Evolutionary conservation across 768 basidiomycete genomes (phyloP).

Genomic region (Calocera cornea): DNA sequence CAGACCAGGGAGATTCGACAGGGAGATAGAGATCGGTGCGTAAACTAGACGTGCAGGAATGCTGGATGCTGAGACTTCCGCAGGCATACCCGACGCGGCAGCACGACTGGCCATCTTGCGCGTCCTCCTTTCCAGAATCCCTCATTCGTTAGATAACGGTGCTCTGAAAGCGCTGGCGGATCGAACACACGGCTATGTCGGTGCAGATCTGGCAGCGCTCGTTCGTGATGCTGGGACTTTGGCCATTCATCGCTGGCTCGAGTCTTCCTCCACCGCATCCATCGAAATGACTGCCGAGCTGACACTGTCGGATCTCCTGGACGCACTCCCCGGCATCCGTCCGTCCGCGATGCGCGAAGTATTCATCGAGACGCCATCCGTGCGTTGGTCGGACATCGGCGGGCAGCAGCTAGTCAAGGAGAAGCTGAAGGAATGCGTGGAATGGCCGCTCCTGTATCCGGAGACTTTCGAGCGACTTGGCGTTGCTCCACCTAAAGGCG

Average conservation of each 20-base stretch:
- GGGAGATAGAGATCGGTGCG: conserved; percentile 88
- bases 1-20: conserved; percentile 80
- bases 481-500: conserved; percentile 74
- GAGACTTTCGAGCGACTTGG: conserved; percentile 79
- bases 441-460: conserved; percentile 86
- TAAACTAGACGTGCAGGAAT: background rate
- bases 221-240: conserved; percentile 85
- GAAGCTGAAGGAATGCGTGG: conserved; percentile 78
- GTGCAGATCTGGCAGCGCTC: conserved; percentile 85
- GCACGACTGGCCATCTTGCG: conserved; percentile 75
- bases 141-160: conserved; percentile 47
- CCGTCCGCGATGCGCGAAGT: conserved; percentile 92
- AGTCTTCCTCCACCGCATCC: conserved; percentile 23
- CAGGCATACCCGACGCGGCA: conserved; percentile 78
- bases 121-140: conserved; percentile 71
- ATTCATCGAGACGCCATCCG: conserved; percentile 71
- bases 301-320: conserved; percentile 46
- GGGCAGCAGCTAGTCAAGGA: conserved; percentile 72
- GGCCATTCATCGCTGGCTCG: conserved; percentile 75
- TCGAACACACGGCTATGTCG: conserved; percentile 89
- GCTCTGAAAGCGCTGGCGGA: conserved; percentile 57
- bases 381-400: conserved; percentile 79
- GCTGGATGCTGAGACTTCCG: conserved; percentile 6
- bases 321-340: conserved; percentile 63
- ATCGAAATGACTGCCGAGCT: conserved; percentile 25